Evolutionary conservation across 2,329 filamentous ascomycete genomes (phyloP).

Genomic region (Leptographium radiaticola): DNA sequence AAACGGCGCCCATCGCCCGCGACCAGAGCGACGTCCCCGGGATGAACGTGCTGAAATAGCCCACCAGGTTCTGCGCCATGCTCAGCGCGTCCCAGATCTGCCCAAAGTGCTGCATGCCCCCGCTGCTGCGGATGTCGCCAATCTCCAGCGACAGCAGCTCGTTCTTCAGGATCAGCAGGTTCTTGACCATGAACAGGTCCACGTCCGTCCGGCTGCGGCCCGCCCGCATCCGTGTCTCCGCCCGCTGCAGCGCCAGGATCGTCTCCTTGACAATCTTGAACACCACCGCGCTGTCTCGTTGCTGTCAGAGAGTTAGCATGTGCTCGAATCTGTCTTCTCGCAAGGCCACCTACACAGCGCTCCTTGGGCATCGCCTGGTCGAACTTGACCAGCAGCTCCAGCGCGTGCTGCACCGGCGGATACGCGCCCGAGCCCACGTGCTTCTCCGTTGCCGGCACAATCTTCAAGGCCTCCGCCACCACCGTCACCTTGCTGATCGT

Average conservation of each 20-base stretch:
- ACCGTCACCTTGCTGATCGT: conserved; percentile 37
- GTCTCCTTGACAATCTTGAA: conserved; percentile 78
- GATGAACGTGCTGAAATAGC: conserved; percentile 46
- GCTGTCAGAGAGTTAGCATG: conserved; percentile 16
- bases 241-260: conserved; percentile 67
- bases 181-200: conserved; percentile 87
- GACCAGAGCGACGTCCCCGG: conserved; percentile 38
- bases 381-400: conserved; percentile 47
- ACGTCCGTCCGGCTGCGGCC: conserved; percentile 52
- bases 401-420: conserved; percentile 42
- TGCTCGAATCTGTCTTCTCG: background rate
- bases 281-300: conserved; percentile 41
- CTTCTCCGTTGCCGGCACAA: conserved; percentile 33
- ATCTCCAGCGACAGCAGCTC: conserved; percentile 95
- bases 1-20: conserved; percentile 10
- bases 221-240: conserved; percentile 56
- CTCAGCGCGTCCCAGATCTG: conserved; percentile 53
- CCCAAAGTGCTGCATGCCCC: conserved; percentile 46
- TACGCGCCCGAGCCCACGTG: conserved; percentile 42
- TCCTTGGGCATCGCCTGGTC: conserved; percentile 53
- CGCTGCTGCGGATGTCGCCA: conserved; percentile 43
- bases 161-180: conserved; percentile 88
- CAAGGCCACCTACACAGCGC: conserved; percentile 33
- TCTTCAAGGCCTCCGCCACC: conserved; percentile 34
- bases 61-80: conserved; percentile 38